Evolutionary conservation across 352 stramenopile genomes (phyloP), one percentile per base, ranked within the genome.

Genomic region (Pythium myriotylum): DNA sequence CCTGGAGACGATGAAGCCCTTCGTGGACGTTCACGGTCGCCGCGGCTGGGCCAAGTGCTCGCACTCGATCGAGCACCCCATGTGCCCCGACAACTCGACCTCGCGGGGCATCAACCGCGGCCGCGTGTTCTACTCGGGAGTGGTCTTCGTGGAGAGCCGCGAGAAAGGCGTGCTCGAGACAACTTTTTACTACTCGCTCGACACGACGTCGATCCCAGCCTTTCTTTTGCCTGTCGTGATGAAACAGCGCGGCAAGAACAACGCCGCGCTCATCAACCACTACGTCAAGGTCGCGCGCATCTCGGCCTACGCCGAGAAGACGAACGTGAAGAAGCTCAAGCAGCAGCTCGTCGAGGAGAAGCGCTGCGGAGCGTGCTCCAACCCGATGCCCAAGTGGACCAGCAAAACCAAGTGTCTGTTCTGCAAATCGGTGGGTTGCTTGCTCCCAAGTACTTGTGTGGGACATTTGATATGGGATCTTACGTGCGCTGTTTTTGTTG

Each of bases 1-100:
- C 61, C 57, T 92, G 9, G 81, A 91, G 58, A 68, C 81, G 54
- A 87, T 88, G 77, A 86, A 84, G 65, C 74, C 76, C 1, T 92
- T 87, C 69, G 59, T 72, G 0, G 79, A 82, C 17, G 54, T 62
- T 9, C 57, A 72, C 40, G 82, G 84, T 13, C 79, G 79, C 19
- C 82, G 82, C 26, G 82, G 82, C 10, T 94, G 82, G 82, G 79
- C 79, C 14, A 86, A 77, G 55, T 85, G 77, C 54, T 77, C 67
- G 29, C 81, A 94, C 55, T 94, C 84, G 57, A 83, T 94, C 29
- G 66, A 88, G 32, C 77, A 86, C 55, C 59, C 67, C 4, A 76
- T 82, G 48, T 91, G 77, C 37, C 82, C 84, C 0, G 69, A 82
- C 64, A 79, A 86, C 27, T 72, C 54, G 10, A 54, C 46, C n/a